phyloP scores from a whole-genome alignment of 2,329 filamentous ascomycete species.

The Fusarium drepaniforme region DNA sequence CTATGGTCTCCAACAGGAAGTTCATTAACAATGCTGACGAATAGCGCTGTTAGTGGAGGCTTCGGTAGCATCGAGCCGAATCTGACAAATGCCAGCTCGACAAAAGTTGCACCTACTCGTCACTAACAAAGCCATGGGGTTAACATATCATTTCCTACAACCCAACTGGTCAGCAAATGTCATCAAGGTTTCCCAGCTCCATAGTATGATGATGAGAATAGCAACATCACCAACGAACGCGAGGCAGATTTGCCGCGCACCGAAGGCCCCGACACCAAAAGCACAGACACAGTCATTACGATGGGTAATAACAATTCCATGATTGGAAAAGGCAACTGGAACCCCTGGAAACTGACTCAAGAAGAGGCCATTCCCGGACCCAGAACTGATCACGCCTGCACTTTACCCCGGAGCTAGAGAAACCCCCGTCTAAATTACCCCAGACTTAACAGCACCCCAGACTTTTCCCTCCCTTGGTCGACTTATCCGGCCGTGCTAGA shows the following conservation, averaged over 20 bases:
- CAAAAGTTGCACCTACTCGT: neutral
- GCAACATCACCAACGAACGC: neutral
- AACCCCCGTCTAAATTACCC: neutral
- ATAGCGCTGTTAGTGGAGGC: neutral
- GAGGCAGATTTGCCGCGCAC: neutral
- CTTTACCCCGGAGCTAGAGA: neutral
- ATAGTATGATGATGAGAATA: neutral
- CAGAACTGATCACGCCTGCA: neutral
- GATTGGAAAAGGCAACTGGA: neutral
- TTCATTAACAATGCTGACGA: neutral
- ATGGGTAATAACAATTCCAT: neutral
- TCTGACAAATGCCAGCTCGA: neutral
- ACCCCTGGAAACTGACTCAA: neutral
- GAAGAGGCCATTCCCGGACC: neutral
- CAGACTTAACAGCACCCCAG: neutral
- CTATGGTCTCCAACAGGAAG: neutral
- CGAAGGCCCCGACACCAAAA: neutral
- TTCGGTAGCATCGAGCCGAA: neutral
- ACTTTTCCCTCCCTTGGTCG: neutral
- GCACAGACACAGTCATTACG: neutral
- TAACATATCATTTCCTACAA: neutral
- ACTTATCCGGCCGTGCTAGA: neutral
- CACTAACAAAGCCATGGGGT: neutral
- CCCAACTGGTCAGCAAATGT: neutral
- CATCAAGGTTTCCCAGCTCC: neutral